Percentiles rank a stretch among this genome's conserved stretches.
phyloP scores from a whole-genome alignment of 2,329 filamentous ascomycete genomes.

The Pyricularia grisea region DNA sequence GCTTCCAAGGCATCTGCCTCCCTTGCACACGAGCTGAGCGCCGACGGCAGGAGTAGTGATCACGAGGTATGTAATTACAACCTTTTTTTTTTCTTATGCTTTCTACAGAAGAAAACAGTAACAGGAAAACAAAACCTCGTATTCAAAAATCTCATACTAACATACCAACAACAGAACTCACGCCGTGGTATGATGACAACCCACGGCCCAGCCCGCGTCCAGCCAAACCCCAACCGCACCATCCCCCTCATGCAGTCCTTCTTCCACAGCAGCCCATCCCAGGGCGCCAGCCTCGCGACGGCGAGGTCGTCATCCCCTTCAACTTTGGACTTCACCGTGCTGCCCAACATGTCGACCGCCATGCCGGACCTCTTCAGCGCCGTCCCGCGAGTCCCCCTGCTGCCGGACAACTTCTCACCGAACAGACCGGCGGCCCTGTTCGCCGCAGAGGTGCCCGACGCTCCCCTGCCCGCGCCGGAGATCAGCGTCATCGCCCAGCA shows the following conservation, averaged over 20 bases:
- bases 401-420: conserved; percentile 47
- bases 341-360: conserved; percentile 31
- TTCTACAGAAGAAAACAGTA: background rate
- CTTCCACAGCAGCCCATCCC: conserved; percentile 32
- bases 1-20: conserved; percentile 26
- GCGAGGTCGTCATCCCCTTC: conserved; percentile 19
- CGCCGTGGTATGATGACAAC: conserved; percentile 34
- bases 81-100: background rate
- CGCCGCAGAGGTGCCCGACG: conserved; percentile 31
- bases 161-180: conserved; percentile 14
- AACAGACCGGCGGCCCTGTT: conserved; percentile 25
- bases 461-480: conserved; percentile 29
- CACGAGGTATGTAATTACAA: conserved; percentile 28
- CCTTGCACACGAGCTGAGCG: conserved; percentile 37
- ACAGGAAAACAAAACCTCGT: background rate
- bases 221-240: conserved; percentile 30
- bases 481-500: conserved; percentile 48
- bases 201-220: conserved; percentile 34
- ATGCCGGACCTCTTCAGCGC: conserved; percentile 14
- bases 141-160: background rate
- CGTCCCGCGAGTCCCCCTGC: conserved; percentile 45
- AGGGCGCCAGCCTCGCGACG: conserved; percentile 25
- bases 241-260: conserved; percentile 58
- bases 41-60: conserved; percentile 23
- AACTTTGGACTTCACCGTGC: conserved; percentile 42